Evolutionary conservation across 495 filamentous ascomycete genomes (phyloP), one percentile per base, ranked within the genome.

Genomic region (Talaromyces stipitatus): DNA sequence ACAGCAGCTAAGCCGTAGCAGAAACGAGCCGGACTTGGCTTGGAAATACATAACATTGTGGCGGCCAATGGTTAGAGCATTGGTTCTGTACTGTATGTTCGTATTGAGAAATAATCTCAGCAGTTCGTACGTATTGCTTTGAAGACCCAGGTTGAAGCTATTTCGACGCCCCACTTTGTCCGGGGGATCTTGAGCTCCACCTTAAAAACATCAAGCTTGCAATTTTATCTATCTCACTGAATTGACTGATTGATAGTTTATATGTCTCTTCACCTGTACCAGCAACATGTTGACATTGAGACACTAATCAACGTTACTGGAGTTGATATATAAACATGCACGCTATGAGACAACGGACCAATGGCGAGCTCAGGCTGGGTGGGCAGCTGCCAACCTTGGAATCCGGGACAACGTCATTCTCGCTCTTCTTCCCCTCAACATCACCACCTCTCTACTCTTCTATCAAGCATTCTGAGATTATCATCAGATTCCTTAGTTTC

Each of bases 321-420:
- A n/a, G n/a, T n/a, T n/a, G n/a, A n/a, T n/a, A 33, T 6, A 33
- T 33, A 33, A 18, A n/a, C 20, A 48, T 24, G 20, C n/a, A 48
- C 6, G 22, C 24, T 26, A 26, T 18, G 11, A 14, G 20, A 23
- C 22, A 48, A 18, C 45, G 10, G 45, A 8, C 45, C 45, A 48
- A 48, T 52, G 48, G 48, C 48, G n/a, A 51, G 47, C 26, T n/a
- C n/a, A 12, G 27, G 27, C n/a, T 51, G 48, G 48, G 27, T 18
- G 48, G 48, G 48, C 48, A 28, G 48, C 48, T 51, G 48, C 48
- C 48, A 51, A 51, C 23, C 28, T 16, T 41, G 52, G 52, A 55
- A 43, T 41, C 16, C 30, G 11, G 52, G 52, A 10, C 32, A 55
- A 45, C 32, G 32, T 55, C 32, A 55, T 56, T 30, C 45, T 48